Percentiles rank a stretch among this genome's conserved stretches.
These are phyloP conservation scores for Clavispora phyllophila DNA, from an alignment of 805 yeast species.

Conservation along the genomic window DNA sequence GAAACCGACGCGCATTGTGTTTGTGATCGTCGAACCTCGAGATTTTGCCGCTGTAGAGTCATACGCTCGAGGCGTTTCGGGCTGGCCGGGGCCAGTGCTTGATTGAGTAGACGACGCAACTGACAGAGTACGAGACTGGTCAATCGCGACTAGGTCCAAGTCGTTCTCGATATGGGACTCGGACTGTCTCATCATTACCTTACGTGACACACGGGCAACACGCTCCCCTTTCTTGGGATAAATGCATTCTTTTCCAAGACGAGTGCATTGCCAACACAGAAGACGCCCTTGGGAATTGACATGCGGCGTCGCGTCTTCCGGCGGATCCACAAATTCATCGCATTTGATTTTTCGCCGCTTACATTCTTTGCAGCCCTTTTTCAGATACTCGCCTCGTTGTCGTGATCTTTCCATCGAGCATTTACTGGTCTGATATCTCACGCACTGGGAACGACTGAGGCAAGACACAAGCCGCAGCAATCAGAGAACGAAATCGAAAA, in stretches of 20 bases:
- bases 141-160: background rate
- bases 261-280: constrained; percentile 32
- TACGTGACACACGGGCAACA: constrained; percentile 27
- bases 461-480: no score
- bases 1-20: no score
- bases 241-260: constrained; percentile 29
- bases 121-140: background rate
- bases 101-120: background rate
- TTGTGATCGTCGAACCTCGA: no score
- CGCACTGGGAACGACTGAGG: background rate
- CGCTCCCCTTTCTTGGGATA: constrained; percentile 35
- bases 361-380: constrained; percentile 40
- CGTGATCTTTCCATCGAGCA: background rate
- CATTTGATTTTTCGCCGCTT: constrained; percentile 41
- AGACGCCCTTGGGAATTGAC: constrained; percentile 19
- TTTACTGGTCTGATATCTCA: background rate
- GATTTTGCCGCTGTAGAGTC: no score
- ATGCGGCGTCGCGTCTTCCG: constrained; percentile 8
- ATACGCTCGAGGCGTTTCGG: no score
- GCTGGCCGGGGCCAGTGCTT: no score
- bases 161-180: background rate
- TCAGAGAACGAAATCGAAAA: no score
- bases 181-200: constrained; percentile 3
- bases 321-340: constrained; percentile 22
- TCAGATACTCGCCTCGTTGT: constrained; percentile 24